Base-by-base conservation (phyloP, 306 rosid genomes). In the Casuarina equisetifolia region DNA sequence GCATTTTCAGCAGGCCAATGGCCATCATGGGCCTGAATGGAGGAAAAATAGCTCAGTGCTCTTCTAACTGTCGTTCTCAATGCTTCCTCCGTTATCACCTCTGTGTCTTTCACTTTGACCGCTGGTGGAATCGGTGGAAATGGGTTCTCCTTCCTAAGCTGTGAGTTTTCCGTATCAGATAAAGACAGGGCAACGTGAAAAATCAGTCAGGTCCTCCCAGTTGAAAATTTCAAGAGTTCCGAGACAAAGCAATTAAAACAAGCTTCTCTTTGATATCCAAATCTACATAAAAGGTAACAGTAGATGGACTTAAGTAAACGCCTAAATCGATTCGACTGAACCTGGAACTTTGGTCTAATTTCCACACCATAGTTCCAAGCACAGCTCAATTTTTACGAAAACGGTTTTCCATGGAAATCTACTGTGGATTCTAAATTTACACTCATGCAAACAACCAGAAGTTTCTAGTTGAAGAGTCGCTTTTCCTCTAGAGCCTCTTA, bases 1-100 rank as follows among this genome's bases (percentile, higher is more conserved):
- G 90, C 91, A 61, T 81, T 85, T 74, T 92, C 96, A 3, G 86
- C 87, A 2, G 96, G 91, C 96, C 97, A 92, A 39, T 92, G 93
- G 4, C 97, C 96, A 75, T 92, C 93, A 15, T 75, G 84, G 3
- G 93, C 88, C 43, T 92, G 97, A 64, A 92, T 74, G 11, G 92
- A 80, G 0, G 92, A 83, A 75, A 71, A 84, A 72, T 85, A 92
- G 82, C 67, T 38, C 0, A 90, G 19, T 16, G 88, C 87, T 58
- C 89, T 90, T 78, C 76, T 82, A 7, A 87, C 62, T 16, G 90
- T 88, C 3, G 75, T 75, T 4, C 72, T 74, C 71, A 90, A 69
- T 32, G 86, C 82, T 42, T 90, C 84, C 10, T 20, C 62, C 1
- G 82, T 87, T 25, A 85, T 43, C 5, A 67, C 77, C 35, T 82